phyloP scores from a whole-genome alignment of 1,284 basidiomycete species.

The Peniophora sp. region DNA sequence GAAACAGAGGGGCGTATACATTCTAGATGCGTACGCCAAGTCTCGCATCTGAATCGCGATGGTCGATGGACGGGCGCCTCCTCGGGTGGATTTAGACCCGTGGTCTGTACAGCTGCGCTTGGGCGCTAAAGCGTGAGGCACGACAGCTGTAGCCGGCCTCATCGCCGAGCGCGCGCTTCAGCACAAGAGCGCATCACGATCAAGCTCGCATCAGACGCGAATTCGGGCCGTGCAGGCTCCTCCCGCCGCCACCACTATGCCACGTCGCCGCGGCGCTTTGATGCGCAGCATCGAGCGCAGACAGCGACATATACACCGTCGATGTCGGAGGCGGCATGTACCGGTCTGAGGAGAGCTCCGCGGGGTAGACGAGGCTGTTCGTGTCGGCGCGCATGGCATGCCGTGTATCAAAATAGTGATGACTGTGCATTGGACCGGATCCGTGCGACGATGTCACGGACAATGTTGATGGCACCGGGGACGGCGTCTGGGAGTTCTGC shows the following conservation, averaged over 20 bases:
- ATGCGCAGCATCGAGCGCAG: neutral
- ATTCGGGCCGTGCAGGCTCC: neutral
- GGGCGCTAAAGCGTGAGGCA: no score
- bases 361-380: neutral
- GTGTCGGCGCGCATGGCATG: conserved; percentile 1
- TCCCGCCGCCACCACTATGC: neutral
- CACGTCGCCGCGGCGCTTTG: neutral
- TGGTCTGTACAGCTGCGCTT: no score
- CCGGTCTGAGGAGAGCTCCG: neutral
- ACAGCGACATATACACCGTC: neutral
- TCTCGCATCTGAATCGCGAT: no score
- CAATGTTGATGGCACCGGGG: conserved; percentile 10
- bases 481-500: conserved; percentile 7
- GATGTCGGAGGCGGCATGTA: neutral
- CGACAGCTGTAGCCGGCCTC: no score
- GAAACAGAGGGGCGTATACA: no score
- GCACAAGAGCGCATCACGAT: neutral
- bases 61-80: no score
- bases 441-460: conserved; percentile 9
- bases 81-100: no score
- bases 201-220: neutral
- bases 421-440: conserved; percentile 1
- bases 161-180: no score
- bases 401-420: neutral
- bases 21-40: no score